Evolutionary conservation across 2,329 filamentous ascomycete species (phyloP).

Genomic region (Fusarium veterinarium): DNA sequence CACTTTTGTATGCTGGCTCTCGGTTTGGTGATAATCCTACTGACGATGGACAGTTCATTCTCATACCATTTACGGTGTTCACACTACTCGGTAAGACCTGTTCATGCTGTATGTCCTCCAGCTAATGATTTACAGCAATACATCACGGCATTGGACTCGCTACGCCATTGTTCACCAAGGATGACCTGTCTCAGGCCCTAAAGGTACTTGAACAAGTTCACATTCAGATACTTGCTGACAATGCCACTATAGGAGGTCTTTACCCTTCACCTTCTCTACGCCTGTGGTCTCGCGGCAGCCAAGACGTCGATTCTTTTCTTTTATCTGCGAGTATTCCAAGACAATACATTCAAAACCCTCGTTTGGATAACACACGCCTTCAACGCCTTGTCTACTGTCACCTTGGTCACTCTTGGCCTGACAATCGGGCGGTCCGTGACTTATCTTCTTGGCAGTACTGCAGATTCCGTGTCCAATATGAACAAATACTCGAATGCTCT

Average conservation of each 20-base stretch:
- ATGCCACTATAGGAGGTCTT: not conserved
- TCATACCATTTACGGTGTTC: not conserved
- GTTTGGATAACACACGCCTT: not conserved
- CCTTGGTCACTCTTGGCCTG: not conserved
- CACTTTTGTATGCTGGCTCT: not conserved
- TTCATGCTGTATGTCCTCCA: accelerated
- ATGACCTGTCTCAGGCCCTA: not conserved
- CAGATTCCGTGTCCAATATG: not conserved
- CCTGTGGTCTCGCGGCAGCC: not conserved
- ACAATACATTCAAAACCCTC: not conserved
- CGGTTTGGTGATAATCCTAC: accelerated
- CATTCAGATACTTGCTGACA: accelerated
- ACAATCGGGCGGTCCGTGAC: not conserved
- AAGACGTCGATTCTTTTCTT: slow-evolving; percentile 15
- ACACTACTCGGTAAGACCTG: not conserved
- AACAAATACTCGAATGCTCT: accelerated
- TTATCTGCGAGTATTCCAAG: not conserved
- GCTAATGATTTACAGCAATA: not conserved
- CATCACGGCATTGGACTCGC: not conserved
- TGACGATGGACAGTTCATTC: not conserved
- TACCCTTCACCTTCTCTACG: not conserved
- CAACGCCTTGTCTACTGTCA: accelerated
- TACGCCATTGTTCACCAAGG: not conserved
- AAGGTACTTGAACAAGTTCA: not conserved
- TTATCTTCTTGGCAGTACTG: not conserved